Percentiles rank a stretch among this genome's conserved stretches.
phyloP scores from a whole-genome alignment of 2,329 filamentous ascomycete genomes.

The Pezicula carpinea region DNA sequence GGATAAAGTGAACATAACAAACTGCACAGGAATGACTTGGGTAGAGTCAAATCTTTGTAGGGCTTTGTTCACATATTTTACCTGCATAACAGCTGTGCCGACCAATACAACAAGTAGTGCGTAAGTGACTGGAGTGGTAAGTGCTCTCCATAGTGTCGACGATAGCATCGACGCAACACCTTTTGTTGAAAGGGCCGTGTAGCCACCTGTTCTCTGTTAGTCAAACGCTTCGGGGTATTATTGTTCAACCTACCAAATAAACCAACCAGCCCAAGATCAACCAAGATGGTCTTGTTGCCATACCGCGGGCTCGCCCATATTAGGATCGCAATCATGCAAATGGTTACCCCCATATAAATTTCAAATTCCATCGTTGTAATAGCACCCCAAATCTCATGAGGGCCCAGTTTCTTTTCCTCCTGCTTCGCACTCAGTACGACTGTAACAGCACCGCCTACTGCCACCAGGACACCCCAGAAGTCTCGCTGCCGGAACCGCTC shows the following conservation, averaged over 20 bases:
- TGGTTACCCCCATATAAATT: conserved; percentile 78
- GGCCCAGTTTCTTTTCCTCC: conserved; percentile 85
- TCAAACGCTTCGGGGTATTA: not conserved
- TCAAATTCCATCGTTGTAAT: conserved; percentile 88
- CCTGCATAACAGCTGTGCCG: conserved; percentile 88
- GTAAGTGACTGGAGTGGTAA: conserved; percentile 91
- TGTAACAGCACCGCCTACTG: conserved; percentile 81
- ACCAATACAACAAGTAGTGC: conserved; percentile 75
- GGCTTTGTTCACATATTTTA: conserved; percentile 89
- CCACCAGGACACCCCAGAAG: conserved; percentile 81
- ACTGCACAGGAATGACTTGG: conserved; percentile 96
- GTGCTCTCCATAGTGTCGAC: conserved; percentile 80
- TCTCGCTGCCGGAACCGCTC: conserved; percentile 83
- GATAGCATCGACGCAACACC: conserved; percentile 94
- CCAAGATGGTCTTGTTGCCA: conserved; percentile 80
- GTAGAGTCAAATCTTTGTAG: conserved; percentile 95
- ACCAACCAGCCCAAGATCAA: conserved; percentile 89
- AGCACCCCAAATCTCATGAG: conserved; percentile 82
- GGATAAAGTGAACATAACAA: conserved; percentile 92
- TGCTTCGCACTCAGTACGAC: conserved; percentile 89
- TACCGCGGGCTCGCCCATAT: conserved; percentile 81
- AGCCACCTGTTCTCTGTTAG: conserved; percentile 59
- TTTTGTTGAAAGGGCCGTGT: conserved; percentile 95
- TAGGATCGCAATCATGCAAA: conserved; percentile 66
- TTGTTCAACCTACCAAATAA: conserved; percentile 67